phyloP scores from a whole-genome alignment of 768 basidiomycete genomes.

The Tylopilus plumbeoviolaceoides region DNA sequence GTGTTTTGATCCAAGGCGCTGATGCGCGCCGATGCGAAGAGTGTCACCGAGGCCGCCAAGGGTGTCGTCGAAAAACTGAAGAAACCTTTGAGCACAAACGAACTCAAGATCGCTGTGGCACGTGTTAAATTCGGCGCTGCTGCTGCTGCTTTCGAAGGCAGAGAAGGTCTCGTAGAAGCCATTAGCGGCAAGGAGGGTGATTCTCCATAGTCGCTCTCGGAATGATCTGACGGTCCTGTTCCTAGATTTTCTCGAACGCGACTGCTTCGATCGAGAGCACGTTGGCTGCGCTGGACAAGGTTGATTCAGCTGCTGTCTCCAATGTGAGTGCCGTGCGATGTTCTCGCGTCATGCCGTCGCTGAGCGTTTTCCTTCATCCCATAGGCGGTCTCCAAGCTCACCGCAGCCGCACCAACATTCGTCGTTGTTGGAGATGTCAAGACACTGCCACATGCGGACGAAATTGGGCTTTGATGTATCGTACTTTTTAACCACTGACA shows the following conservation, averaged over 20 bases:
- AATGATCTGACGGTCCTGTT: not conserved
- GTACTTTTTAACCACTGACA: not conserved
- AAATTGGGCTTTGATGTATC: conserved; percentile 62
- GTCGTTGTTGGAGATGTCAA: conserved; percentile 81
- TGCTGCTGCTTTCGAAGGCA: conserved; percentile 63
- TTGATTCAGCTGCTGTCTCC: conserved; percentile 61
- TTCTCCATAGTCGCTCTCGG: not conserved
- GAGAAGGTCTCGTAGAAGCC: conserved; percentile 59
- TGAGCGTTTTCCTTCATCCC: not conserved
- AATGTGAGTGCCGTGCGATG: conserved; percentile 44
- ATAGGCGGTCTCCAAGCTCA: conserved; percentile 57
- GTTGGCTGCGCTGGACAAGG: conserved; percentile 66
- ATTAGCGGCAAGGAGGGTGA: conserved; percentile 61
- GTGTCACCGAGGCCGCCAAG: conserved; percentile 65
- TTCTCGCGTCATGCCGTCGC: not conserved
- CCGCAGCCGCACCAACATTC: conserved; percentile 78
- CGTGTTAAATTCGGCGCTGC: conserved; percentile 89
- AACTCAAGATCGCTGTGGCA: conserved; percentile 74
- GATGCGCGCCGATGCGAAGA: conserved; percentile 53
- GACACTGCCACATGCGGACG: conserved; percentile 78
- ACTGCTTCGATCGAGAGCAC: conserved; percentile 55
- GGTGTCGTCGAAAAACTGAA: conserved; percentile 66
- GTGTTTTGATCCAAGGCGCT: conserved; percentile 70
- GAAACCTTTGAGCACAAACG: conserved; percentile 56
- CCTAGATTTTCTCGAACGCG: conserved; percentile 57